Base-by-base conservation (phyloP, 2,329 filamentous ascomycete genomes). In the Neospermospora avenae region DNA sequence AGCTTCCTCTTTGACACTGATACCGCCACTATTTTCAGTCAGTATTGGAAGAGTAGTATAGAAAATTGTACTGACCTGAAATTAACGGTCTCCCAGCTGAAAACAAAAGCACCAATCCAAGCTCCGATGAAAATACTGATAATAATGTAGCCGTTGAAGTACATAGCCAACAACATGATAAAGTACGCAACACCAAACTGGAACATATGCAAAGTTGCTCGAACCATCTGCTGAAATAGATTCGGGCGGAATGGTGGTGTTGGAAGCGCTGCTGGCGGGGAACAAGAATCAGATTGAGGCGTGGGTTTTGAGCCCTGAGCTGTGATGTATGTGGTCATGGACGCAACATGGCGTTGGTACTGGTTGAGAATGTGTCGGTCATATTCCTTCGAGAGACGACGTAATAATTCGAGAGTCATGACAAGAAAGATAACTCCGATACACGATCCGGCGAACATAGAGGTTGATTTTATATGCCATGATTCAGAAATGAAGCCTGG, bases 51-150 rank as follows among this genome's bases (percentile, higher is more conserved):
- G 31, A 6, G 28, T 13, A n/a, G 28, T n/a, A n/a, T n/a, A 20
- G 20, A 35, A 2, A n/a, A 34, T 16, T 6, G n/a, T n/a, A 63
- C 63, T 60, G 58, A 68, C 67, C 57, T 60, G 39, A 68, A 22
- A 46, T 67, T 71, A 28, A 84, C 68, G 0, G 72, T 76, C 71
- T 89, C 87, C 88, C 89, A 92, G 31, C 86, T 83, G 71, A 91
- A 93, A 61, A 90, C 69, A 63, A 92, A 90, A 16, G 82, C 80
- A 16, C 90, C 91, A 4, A 93, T 59, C 65, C 84, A 90, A 0
- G 88, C 84, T 1, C 91, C 91, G 57, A 93, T 82, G 63, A 95
- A 84, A 72, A 95, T 91, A 67, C 85, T 90, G 60, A 93, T 87
- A 73, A 95, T 90, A 64, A 95, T 81, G 74, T 91, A 95, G 8